Conservation (phyloP, 2,329 filamentous ascomycete genomes). For the Diatrype stigma region DNA sequence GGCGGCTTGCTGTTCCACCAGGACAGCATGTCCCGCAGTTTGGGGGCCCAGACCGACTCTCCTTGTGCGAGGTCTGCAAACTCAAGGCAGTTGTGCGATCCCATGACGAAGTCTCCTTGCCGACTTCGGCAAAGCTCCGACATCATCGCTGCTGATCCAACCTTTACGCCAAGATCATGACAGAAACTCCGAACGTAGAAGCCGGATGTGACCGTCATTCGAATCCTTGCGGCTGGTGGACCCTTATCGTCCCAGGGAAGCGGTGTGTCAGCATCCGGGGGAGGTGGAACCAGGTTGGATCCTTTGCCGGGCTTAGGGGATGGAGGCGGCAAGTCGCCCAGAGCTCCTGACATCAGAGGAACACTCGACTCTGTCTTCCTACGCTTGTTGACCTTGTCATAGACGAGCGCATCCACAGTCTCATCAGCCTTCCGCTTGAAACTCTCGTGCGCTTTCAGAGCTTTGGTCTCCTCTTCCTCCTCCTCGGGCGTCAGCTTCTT, state of each 20-base stretch:
- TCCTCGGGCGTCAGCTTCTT: conserved; percentile 51
- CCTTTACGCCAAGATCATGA: conserved; percentile 81
- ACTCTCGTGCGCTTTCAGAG: conserved; percentile 50
- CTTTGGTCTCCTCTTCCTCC: conserved; percentile 51
- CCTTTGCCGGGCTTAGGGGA: conserved; percentile 39
- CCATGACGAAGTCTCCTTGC: conserved; percentile 76
- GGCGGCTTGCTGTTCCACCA: conserved; percentile 33
- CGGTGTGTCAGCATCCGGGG: conserved; percentile 42
- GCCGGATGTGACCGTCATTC: conserved; percentile 89
- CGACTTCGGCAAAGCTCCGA: conserved; percentile 73
- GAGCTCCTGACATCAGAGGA: conserved; percentile 54
- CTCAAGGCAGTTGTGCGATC: conserved; percentile 67
- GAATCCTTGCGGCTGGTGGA: conserved; percentile 74
- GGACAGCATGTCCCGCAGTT: conserved; percentile 53
- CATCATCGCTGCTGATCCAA: conserved; percentile 83
- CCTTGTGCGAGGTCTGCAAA: conserved; percentile 72
- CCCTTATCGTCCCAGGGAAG: conserved; percentile 57
- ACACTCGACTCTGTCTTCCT: conserved; percentile 32
- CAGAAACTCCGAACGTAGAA: conserved; percentile 96
- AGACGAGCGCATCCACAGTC: conserved; percentile 53
- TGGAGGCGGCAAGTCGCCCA: conserved; percentile 47
- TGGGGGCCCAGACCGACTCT: conserved; percentile 77
- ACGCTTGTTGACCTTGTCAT: conserved; percentile 41
- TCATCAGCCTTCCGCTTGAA: conserved; percentile 57
- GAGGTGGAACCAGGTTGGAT: conserved; percentile 49